Conservation (phyloP, 2,329 filamentous ascomycete species). For the Paraphaeosphaeria sporulosa region DNA sequence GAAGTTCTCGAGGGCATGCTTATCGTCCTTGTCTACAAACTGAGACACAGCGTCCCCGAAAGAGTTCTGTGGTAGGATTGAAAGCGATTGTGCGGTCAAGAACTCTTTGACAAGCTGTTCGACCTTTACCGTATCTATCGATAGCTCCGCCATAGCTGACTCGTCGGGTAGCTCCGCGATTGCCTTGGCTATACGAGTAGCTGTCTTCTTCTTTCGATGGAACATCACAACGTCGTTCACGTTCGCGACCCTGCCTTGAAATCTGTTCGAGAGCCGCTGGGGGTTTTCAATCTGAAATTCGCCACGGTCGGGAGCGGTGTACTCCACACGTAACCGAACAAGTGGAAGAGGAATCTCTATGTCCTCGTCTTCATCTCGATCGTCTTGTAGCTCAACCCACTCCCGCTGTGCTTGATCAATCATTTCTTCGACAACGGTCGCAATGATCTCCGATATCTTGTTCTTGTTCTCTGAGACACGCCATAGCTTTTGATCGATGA, state of each 20-base stretch:
- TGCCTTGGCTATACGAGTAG: conserved; percentile 51
- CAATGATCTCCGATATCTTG: conserved; percentile 79
- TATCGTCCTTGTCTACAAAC: conserved; percentile 95
- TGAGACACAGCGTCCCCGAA: conserved; percentile 93
- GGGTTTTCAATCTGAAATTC: conserved; percentile 93
- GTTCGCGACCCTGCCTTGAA: conserved; percentile 90
- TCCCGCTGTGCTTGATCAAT: conserved; percentile 83
- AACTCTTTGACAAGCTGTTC: conserved; percentile 90
- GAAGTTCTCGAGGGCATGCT: conserved; percentile 76
- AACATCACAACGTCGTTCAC: conserved; percentile 93
- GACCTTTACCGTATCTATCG: conserved; percentile 81
- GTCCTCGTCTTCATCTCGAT: conserved; percentile 61
- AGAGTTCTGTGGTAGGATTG: conserved; percentile 88
- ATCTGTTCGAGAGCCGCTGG: conserved; percentile 93
- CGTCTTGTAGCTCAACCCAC: conserved; percentile 77
- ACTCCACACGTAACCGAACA: conserved; percentile 89
- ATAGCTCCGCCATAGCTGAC: conserved; percentile 66
- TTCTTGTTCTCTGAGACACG: conserved; percentile 83
- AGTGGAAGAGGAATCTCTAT: conserved; percentile 77
- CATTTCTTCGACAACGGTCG: conserved; percentile 80
- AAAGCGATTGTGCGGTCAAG: conserved; percentile 84
- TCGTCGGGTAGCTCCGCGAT: conserved; percentile 68
- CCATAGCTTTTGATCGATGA: conserved; percentile 78
- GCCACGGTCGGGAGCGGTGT: conserved; percentile 82
- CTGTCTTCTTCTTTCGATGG: conserved; percentile 80